Evolutionary conservation across 192 early-diverging fungal genomes (phyloP), one percentile per base, ranked within the genome.

Genomic region (Backusella parvicylindrica): DNA sequence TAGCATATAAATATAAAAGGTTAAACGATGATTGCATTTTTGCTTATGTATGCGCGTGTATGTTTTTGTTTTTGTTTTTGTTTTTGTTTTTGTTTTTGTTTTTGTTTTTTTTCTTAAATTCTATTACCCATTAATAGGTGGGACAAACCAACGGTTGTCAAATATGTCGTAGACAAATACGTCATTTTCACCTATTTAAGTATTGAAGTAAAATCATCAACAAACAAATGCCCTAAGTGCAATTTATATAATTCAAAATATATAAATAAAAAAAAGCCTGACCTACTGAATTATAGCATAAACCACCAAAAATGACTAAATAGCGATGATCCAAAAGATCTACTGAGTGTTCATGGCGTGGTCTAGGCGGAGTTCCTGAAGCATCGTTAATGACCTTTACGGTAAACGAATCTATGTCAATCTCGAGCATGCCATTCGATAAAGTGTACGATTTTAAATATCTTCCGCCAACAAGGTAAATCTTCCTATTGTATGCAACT

Each of bases 201-300:
- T 28, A 23, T 4, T n/a, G n/a, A 60, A 9, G 9, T 28, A 11
- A 11, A 23, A 47, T 47, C 26, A 28, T 60, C 53, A 60, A 28
- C 23, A 60, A 60, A 28, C 23, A 60, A 60, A 60, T 35, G 53
- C 12, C 23, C 3, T 60, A 60, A 60, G 18, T 16, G 18, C 16
- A 6, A 47, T n/a, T n/a, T 6, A 6, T 6, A 47, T 47, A 15
- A 41, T 41, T 13, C 13, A 38, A 37, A 37, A 37, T 37, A 37
- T 21, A 50, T 21, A 8, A 26, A 53, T 0, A 49, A 49, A 56
- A 26, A 56, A 56, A 56, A 56, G 26, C 8, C 53, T 60, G 8
- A 81, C 79, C 79, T 23, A 69, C 71, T 50, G 79, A 81, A 64
- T 81, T 75, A 26, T 81, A 76, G 30, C 79, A 81, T 18, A 81